Base-by-base conservation (phyloP, 202 grass and related monocot species). In the Schoenoplectus triqueter region DNA sequence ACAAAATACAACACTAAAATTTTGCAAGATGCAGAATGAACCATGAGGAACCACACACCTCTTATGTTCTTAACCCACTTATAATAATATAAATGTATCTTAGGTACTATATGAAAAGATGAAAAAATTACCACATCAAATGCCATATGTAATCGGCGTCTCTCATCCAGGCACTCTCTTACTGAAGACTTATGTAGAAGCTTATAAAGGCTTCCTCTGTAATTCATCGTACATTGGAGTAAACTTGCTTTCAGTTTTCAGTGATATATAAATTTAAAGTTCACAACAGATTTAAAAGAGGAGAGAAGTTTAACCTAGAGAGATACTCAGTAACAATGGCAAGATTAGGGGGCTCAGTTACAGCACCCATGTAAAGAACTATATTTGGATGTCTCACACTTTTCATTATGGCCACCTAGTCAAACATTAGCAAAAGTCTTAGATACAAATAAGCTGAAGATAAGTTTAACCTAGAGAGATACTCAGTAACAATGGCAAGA, bases 321-420 rank as follows among this genome's bases (percentile, higher is more conserved):
- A 98, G 89, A 80, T 95, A 98, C 84, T 98, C 95, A 13, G 93
- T 98, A 14, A 98, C 89, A 77, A 98, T 98, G 63, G 95, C 95
- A 7, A 98, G 73, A 19, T 98, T 93, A 11, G 93, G 92, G 6
- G 93, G 95, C 80, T 95, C 91, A 85, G 93, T 95, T 80, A 98
- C 93, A 87, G 90, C 95, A 90, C 95, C 95, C 91, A 98, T 98
- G 88, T 92, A 98, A 45, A 98, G 90, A 82, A 98, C 93, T 82
- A 98, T 98, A 95, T 98, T 98, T 83, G 95, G 95, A 92, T 98
- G 95, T 68, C 95, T 89, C 72, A 98, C 59, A 69, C 95, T 98
- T 94, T 95, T 98, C 92, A 98, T 98, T 86, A 98, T 91, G 18
- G 90, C 93, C 77, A 98, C 95, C 91, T 95, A 78, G 46, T 66